Base-by-base conservation (phyloP, 352 stramenopile genomes). In the Globisporangium mamillatum region DNA sequence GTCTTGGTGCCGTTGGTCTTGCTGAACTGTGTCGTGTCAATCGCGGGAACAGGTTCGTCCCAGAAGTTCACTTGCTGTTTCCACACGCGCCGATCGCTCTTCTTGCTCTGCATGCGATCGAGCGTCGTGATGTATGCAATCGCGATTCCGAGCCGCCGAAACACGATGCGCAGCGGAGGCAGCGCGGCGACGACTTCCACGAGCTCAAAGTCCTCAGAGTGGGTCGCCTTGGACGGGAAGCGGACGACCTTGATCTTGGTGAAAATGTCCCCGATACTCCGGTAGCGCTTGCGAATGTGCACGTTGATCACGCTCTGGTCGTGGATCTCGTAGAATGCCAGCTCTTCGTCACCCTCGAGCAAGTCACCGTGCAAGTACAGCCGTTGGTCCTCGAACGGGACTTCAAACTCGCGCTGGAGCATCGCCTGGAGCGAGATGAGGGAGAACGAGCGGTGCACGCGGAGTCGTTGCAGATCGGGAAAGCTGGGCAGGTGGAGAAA, bases 191-290 rank as follows among this genome's bases (percentile, higher is more conserved):
- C 72, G 25, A 93, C 70, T 10, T 93, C 85, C 10, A 91, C 75
- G 46, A 91, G 52, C 34, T 82, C 74, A 60, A 77, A 93, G 56
- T 90, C 85, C 27, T 89, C 80, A 0, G 72, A 24, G 16, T 69
- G 60, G 16, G 65, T 67, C 5, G 55, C 32, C 4, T 71, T 60
- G 27, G 56, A 71, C 3, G 63, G 53, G 64, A 90, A 88, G 7
- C 68, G 71, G 22, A 93, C 75, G 1, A 79, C 84, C 25, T 82
- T 82, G 67, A 91, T 84, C 20, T 78, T 89, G 48, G 73, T 78
- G 71, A 80, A 86, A 27, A 88, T 71, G 63, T 89, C 81, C n/a
- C 85, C 84, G 54, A 93, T 89, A 27, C 75, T 69, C 10, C 85
- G 81, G 62, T 80, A 89, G 6, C 71, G 74, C 52, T 85, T 86